Evolutionary conservation across 129 eudicot genomes (phyloP).

Genomic region (Rutidosis leptorrhynchoides): DNA sequence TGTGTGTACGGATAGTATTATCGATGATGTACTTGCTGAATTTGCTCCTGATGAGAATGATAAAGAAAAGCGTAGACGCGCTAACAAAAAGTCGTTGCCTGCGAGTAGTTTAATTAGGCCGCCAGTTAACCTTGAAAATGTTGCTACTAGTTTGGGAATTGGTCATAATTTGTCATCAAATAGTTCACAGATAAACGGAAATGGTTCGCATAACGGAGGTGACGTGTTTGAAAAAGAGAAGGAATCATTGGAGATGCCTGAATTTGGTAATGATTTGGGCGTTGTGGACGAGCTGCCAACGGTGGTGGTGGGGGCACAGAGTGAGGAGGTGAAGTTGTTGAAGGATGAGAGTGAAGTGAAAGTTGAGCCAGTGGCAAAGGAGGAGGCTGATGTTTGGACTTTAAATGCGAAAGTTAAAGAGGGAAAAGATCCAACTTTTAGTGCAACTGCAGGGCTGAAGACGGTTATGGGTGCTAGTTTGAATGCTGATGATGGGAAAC

Average conservation of each 20-base stretch:
- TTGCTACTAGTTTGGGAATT: constrained; percentile 19
- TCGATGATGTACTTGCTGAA: constrained; percentile 89
- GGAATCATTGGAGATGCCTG: constrained; percentile 15
- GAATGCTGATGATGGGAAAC: constrained; percentile 49
- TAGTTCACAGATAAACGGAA: background rate
- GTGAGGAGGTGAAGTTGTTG: constrained; percentile 6
- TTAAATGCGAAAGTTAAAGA: constrained; percentile 72
- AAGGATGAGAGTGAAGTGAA: constrained; percentile 40
- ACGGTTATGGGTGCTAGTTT: constrained; percentile 32
- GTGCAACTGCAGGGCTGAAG: constrained; percentile 81
- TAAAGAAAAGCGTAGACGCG: constrained; percentile 63
- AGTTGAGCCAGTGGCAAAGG: constrained; percentile 34
- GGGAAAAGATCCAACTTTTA: constrained; percentile 52
- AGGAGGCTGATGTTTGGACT: constrained; percentile 41
- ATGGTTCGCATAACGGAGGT: constrained; percentile 2
- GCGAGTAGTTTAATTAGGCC: background rate
- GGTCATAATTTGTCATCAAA: constrained; percentile 5
- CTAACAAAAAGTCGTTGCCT: constrained; percentile 31
- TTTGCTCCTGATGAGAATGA: constrained; percentile 80
- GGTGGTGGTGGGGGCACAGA: constrained; percentile 15
- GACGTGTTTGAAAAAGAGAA: constrained; percentile 29
- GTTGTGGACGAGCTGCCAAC: constrained; percentile 19
- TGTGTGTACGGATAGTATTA: constrained; percentile 59
- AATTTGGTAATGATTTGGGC: constrained; percentile 15
- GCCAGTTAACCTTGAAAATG: constrained; percentile 39